Evolutionary conservation across 2,329 filamentous ascomycete genomes (phyloP).

Genomic region (Nakataea oryzae): DNA sequence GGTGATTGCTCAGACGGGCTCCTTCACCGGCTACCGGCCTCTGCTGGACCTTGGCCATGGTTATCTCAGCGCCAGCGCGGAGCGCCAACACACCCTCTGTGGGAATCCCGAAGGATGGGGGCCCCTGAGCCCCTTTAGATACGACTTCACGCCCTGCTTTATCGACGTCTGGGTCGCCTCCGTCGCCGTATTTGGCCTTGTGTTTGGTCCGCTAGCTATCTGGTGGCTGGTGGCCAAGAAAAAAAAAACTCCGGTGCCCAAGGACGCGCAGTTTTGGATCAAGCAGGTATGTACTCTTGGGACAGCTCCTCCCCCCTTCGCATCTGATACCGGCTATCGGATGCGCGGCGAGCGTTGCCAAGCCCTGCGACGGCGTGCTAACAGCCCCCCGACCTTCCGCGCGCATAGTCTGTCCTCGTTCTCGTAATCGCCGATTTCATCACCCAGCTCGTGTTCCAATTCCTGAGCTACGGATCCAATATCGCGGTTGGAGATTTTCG

Average conservation of each 20-base stretch:
- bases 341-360: too few species aligned
- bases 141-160: constrained; percentile 96
- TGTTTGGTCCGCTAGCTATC: constrained; percentile 67
- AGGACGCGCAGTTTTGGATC: constrained; percentile 86
- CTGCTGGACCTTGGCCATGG: constrained; percentile 39
- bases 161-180: constrained; percentile 79
- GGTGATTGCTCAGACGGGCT: constrained; percentile 44
- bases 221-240: constrained; percentile 70
- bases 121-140: constrained; percentile 74
- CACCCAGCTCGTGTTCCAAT: constrained; percentile 67
- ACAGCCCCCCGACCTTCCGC: neutral
- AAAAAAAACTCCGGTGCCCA: constrained; percentile 54
- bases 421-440: constrained; percentile 58
- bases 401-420: constrained; percentile 43
- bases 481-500: constrained; percentile 75
- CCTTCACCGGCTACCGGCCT: constrained; percentile 48
- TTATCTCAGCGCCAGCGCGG: constrained; percentile 45
- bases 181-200: constrained; percentile 68
- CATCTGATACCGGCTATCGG: neutral
- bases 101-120: constrained; percentile 92
- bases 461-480: constrained; percentile 49
- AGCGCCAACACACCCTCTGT: constrained; percentile 63
- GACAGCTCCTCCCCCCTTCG: neutral
- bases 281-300: constrained; percentile 60
- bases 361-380: too few species aligned